phyloP scores from a whole-genome alignment of 441 rosid species.

The Iberis amara region DNA sequence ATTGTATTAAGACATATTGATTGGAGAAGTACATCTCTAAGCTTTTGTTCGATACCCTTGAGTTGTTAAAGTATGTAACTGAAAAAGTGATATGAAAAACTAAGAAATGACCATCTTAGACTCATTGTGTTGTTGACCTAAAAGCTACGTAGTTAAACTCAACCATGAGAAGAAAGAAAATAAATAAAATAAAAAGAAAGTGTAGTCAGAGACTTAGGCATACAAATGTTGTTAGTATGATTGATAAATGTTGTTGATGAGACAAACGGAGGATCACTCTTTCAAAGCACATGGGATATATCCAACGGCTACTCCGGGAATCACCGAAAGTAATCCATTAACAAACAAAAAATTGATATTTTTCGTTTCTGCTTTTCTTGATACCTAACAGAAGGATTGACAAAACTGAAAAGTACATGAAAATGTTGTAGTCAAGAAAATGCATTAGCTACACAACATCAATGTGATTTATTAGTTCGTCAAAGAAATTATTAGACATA shows the following conservation, averaged over 20 bases:
- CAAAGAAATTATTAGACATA: no score
- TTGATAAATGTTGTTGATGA: constrained; percentile 74
- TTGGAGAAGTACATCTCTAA: constrained; percentile 93
- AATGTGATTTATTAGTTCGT: no score
- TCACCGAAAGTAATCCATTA: no score
- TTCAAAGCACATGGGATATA: constrained; percentile 70
- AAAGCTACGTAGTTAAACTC: not conserved
- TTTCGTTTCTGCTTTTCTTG: no score
- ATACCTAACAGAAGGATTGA: no score
- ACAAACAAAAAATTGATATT: no score
- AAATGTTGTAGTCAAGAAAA: no score
- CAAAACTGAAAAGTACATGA: no score
- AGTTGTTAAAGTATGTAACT: constrained; percentile 84
- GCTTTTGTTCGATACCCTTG: constrained; percentile 82
- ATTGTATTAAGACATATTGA: constrained; percentile 92
- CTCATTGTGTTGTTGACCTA: not conserved
- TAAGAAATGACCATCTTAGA: constrained; percentile 14
- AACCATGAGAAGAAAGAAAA: not conserved
- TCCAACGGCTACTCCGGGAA: no score
- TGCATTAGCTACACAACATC: no score
- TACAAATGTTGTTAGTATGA: constrained; percentile 92
- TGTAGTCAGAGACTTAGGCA: constrained; percentile 27
- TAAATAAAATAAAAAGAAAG: not conserved
- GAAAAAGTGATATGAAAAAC: constrained; percentile 72
- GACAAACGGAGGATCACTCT: constrained; percentile 91